A percentile compares a stretch with the other conserved stretches of the same genome.
phyloP scores from a whole-genome alignment of 2,329 filamentous ascomycete species.

The Endocalyx cinctus region DNA sequence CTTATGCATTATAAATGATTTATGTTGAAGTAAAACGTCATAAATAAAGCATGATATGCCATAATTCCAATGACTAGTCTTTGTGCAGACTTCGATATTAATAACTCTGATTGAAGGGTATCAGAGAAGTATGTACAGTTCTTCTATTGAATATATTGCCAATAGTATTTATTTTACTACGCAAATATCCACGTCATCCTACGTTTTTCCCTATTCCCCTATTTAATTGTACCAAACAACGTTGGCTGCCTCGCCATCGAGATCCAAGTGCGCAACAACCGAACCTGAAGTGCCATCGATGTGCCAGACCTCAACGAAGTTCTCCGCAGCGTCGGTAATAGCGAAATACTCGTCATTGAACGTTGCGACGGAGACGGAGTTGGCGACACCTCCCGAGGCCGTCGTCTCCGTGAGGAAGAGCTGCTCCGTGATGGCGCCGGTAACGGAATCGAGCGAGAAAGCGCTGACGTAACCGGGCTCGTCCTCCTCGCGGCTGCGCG shows the following conservation, averaged over 20 bases:
- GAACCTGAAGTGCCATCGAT: slow-evolving; percentile 10
- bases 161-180: too few relatives aligned
- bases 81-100: too few relatives aligned
- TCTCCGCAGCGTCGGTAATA: slow-evolving; percentile 21
- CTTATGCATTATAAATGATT: too few relatives aligned
- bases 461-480: slow-evolving; percentile 24
- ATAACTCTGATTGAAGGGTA: too few relatives aligned
- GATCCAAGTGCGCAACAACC: slow-evolving; percentile 9
- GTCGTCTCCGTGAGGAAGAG: slow-evolving; percentile 23
- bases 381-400: slow-evolving; percentile 23
- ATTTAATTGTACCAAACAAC: slow-evolving; percentile 10
- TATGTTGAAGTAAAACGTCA: too few relatives aligned
- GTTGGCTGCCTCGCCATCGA: slow-evolving; percentile 9
- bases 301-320: slow-evolving; percentile 28
- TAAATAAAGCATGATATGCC: too few relatives aligned
- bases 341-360: slow-evolving; percentile 26
- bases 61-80: too few relatives aligned
- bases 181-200: too few relatives aligned
- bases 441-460: slow-evolving; percentile 18
- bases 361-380: slow-evolving; percentile 20
- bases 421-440: slow-evolving; percentile 21
- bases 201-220: too few relatives aligned
- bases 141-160: too few relatives aligned
- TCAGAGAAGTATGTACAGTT: too few relatives aligned
- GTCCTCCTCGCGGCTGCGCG: slow-evolving; percentile 12